phyloP scores from a whole-genome alignment of 139 green algal species.

The Picochlorum sp. region DNA sequence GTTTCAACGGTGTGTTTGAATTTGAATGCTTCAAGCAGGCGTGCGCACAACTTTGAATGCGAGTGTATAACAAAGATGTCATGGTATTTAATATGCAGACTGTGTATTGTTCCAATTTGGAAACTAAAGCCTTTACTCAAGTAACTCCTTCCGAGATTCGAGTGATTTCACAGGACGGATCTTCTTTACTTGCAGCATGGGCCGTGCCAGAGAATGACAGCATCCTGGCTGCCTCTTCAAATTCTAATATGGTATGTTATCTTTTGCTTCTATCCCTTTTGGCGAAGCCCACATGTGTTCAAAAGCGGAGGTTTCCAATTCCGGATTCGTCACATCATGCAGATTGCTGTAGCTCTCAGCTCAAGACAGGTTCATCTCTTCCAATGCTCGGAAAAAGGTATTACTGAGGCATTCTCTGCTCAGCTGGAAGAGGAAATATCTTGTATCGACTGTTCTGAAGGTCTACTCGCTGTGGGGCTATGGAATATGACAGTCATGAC shows the following conservation, averaged over 20 bases:
- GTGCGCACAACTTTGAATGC: too few species aligned
- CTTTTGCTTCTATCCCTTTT: too few species aligned
- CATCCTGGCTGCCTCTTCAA: too few species aligned
- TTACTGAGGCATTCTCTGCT: constrained; percentile 29
- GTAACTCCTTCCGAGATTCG: constrained; percentile 50
- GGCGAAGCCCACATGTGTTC: too few species aligned
- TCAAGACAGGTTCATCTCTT: background rate
- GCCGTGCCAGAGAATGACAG: too few species aligned
- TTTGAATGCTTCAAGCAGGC: too few species aligned
- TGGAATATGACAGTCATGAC: background rate
- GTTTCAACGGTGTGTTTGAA: too few species aligned
- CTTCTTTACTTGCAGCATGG: too few species aligned
- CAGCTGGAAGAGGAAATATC: constrained; percentile 45
- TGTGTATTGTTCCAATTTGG: constrained; percentile 74
- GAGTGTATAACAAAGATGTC: too few species aligned
- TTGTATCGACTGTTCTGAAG: background rate
- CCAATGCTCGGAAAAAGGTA: constrained; percentile 35
- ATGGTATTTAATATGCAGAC: constrained; percentile 29
- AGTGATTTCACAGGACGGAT: too few species aligned
- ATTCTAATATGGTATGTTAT: too few species aligned
- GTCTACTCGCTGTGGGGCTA: background rate
- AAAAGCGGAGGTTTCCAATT: too few species aligned
- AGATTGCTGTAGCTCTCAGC: background rate
- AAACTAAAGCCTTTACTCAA: constrained; percentile 73
- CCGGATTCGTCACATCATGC: background rate